Conservation (phyloP, 108 stramenopile species). For the Nitzschia inconspicua region DNA sequence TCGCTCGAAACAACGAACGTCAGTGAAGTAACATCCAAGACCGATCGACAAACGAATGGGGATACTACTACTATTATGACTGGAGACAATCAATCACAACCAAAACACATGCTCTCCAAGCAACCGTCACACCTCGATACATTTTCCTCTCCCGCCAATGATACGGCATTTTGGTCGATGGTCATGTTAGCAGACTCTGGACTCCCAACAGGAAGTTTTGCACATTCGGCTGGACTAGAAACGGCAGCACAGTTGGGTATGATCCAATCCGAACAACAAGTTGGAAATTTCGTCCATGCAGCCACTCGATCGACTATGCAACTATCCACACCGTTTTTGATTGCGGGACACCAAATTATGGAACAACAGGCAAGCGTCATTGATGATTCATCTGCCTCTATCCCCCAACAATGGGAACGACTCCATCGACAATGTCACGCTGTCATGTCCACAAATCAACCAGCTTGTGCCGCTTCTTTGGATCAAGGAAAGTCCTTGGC, state of each 20-base stretch:
- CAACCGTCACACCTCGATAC: no score
- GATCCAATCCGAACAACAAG: slow-evolving; percentile 19
- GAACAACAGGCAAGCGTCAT: background rate
- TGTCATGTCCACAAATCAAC: slow-evolving; percentile 51
- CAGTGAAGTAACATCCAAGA: background rate
- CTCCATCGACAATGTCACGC: slow-evolving; percentile 49
- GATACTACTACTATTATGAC: no score
- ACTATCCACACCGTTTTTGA: slow-evolving; percentile 51
- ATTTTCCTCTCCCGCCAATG: no score
- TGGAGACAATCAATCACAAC: no score
- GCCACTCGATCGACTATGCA: slow-evolving; percentile 61
- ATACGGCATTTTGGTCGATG: slow-evolving; percentile 29
- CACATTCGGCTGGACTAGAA: slow-evolving; percentile 83
- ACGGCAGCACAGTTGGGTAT: slow-evolving; percentile 70
- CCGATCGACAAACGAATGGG: no score
- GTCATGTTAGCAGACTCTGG: slow-evolving; percentile 69
- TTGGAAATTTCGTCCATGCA: slow-evolving; percentile 47
- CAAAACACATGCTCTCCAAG: no score
- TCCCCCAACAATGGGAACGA: slow-evolving; percentile 27
- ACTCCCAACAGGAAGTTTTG: slow-evolving; percentile 81
- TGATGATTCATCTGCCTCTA: background rate
- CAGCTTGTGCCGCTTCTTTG: slow-evolving; percentile 66
- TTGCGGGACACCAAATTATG: slow-evolving; percentile 45
- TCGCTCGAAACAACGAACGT: background rate
- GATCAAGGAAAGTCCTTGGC: slow-evolving; percentile 76